A percentile compares a stretch with the other conserved stretches of the same genome.
These are phyloP conservation scores for Debaryomyces coudertii DNA, from an alignment of 1,139 yeast species.

Conservation along the genomic window DNA sequence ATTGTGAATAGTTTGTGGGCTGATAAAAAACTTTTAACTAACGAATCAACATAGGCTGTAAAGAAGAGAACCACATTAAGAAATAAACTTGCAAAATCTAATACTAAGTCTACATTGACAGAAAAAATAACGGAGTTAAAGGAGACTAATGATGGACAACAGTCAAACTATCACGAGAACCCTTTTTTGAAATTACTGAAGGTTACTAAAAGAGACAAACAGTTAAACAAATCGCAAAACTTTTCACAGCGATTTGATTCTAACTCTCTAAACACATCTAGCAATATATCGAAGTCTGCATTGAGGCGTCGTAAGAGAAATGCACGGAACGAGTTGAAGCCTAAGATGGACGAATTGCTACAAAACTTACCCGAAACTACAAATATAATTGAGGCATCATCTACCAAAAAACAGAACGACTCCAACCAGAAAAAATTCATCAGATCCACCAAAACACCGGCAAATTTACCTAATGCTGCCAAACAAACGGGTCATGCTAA, in stretches of 20 bases:
- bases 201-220: slow-evolving; percentile 58
- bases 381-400: slow-evolving; percentile 5
- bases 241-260: slow-evolving; percentile 32
- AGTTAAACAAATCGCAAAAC: slow-evolving; percentile 34
- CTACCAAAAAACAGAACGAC: slow-evolving; percentile 12
- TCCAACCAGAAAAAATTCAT: slow-evolving; percentile 13
- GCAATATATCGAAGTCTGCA: slow-evolving; percentile 64
- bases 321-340: slow-evolving; percentile 61
- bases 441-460: slow-evolving; percentile 29
- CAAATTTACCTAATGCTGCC: slow-evolving; percentile 62
- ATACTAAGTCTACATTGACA: slow-evolving; percentile 21
- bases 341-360: slow-evolving; percentile 66
- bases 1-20: not conserved
- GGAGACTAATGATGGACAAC: slow-evolving; percentile 20
- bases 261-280: slow-evolving; percentile 37
- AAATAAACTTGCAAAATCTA: slow-evolving; percentile 33
- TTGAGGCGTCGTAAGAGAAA: slow-evolving; percentile 67
- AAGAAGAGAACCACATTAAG: slow-evolving; percentile 44
- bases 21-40: slow-evolving; percentile 17
- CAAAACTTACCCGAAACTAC: slow-evolving; percentile 49
- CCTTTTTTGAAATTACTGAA: slow-evolving; percentile 60
- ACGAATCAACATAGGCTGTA: slow-evolving; percentile 31
- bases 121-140: slow-evolving; percentile 33
- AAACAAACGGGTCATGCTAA: slow-evolving; percentile 58
- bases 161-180: slow-evolving; percentile 38